Evolutionary conservation across 116 monocot species (phyloP).

Genomic region (Trichopus zeylanicus): DNA sequence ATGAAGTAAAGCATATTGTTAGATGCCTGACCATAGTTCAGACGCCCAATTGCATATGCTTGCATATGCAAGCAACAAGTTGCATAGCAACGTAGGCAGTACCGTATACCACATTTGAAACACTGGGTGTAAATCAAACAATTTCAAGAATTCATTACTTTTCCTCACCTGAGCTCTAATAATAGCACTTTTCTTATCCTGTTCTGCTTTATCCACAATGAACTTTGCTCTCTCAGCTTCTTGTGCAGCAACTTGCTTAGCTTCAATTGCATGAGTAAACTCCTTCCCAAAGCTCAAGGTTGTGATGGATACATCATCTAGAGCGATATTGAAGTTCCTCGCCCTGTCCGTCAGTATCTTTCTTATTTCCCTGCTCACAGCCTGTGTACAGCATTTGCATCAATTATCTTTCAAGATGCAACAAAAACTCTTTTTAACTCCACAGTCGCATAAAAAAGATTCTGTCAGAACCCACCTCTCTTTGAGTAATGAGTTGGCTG

Average conservation of each 20-base stretch:
- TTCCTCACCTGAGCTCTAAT: slow-evolving; percentile 82
- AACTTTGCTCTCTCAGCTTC: slow-evolving; percentile 88
- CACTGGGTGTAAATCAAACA: not conserved
- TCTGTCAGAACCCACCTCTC: slow-evolving; percentile 59
- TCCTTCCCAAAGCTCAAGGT: slow-evolving; percentile 92
- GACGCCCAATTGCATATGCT: too few relatives aligned
- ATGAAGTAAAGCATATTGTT: too few relatives aligned
- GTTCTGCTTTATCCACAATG: slow-evolving; percentile 71
- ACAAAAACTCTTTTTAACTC: too few relatives aligned
- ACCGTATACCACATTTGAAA: too few relatives aligned
- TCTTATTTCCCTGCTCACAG: slow-evolving; percentile 92
- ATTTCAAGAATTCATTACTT: not conserved
- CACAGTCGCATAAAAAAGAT: not conserved
- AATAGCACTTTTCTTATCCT: slow-evolving; percentile 86
- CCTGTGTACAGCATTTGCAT: slow-evolving; percentile 23
- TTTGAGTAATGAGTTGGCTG: slow-evolving; percentile 91
- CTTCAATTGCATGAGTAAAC: slow-evolving; percentile 96
- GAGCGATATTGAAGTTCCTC: slow-evolving; percentile 75
- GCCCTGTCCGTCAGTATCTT: slow-evolving; percentile 89
- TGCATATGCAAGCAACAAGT: too few relatives aligned
- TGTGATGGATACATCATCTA: slow-evolving; percentile 97
- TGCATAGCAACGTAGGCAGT: too few relatives aligned
- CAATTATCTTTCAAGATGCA: too few relatives aligned
- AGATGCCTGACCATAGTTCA: too few relatives aligned
- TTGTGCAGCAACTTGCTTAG: slow-evolving; percentile 98